Base-by-base conservation (phyloP, 2,329 filamentous ascomycete species). In the Zarea fungicola region DNA sequence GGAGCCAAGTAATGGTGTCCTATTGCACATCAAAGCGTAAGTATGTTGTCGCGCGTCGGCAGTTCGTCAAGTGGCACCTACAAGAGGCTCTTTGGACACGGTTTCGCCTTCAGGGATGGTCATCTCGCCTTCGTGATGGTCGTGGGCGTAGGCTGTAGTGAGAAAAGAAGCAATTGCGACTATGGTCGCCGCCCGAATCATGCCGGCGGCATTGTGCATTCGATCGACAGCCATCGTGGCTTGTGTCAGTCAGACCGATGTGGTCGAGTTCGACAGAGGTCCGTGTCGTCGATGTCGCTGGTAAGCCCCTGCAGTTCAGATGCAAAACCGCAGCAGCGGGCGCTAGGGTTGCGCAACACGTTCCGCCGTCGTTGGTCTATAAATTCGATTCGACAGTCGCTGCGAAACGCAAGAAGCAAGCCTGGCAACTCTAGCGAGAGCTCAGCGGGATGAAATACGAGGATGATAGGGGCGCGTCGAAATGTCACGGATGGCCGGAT, bases 1-100 rank as follows among this genome's bases (percentile, higher is more conserved):
- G 93, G 58, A 85, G 77, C 93, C 93, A 99, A 80, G 99, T 69
- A 60, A 83, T 89, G 35, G 84, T 78, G 66, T 97, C 93, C 79
- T 84, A 56, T 22, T 56, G 39, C 21, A 35, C 31, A 19, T n/a
- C n/a, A n/a, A n/a, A n/a, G n/a, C 25, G 58, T 76, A 54, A 76
- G 65, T 54, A 43, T 48, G 36, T 36, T 44, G 32, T 22, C 9
- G 19, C 21, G 39, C 19, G n/a, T 29, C 18, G 14, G 10, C 7
- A 2, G 25, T 16, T 29, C 22, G n/a, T n/a, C 16, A 16, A 23
- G 18, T 18, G 44, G 31, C 21, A 67, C 82, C 52, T 73, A 88
- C 85, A 58, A 92, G 77, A 1, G 88, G 87, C 28, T 92, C 87
- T 39, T 67, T 61, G n/a, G 86, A 88, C 59, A 88, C 72, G 25